phyloP scores from a whole-genome alignment of 1,139 yeast species.

The Geotrichum candidum region DNA sequence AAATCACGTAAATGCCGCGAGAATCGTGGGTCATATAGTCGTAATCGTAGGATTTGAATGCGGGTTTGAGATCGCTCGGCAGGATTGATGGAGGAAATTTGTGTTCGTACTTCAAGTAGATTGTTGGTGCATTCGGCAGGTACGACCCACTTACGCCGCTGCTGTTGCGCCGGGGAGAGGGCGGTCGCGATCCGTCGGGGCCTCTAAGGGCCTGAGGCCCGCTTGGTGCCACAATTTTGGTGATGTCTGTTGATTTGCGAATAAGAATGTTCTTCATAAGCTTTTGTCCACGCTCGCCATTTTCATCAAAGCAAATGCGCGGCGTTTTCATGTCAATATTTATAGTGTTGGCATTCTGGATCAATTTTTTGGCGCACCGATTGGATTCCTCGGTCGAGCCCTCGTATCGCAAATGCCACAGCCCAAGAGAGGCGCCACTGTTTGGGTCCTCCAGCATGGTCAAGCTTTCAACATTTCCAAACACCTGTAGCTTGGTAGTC shows the following conservation, averaged over 20 bases:
- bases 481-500: conserved; percentile 50
- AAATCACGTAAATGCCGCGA: conserved; percentile 61
- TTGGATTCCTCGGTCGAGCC: conserved; percentile 47
- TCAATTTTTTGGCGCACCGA: conserved; percentile 42
- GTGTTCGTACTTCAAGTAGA: conserved; percentile 1
- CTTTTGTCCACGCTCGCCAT: conserved; percentile 29
- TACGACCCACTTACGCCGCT: neutral
- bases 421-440: conserved; percentile 75
- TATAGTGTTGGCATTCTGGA: conserved; percentile 30
- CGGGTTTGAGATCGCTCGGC: conserved; percentile 8
- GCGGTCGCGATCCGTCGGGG: neutral
- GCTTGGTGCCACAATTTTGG: neutral
- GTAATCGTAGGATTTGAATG: conserved; percentile 1
- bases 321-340: conserved; percentile 35
- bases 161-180: neutral
- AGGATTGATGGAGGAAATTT: conserved; percentile 9
- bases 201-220: conserved; percentile 1
- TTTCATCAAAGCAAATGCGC: conserved; percentile 33
- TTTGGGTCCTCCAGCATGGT: conserved; percentile 63
- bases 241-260: conserved; percentile 20
- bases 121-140: conserved; percentile 6
- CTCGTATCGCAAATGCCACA: conserved; percentile 58
- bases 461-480: conserved; percentile 55
- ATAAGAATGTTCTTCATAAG: conserved; percentile 23
- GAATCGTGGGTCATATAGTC: conserved; percentile 40